A percentile compares a stretch with the other conserved stretches of the same genome.
Evolutionary conservation across 805 yeast genomes (phyloP).

Genomic region (Pichia ethanolica): DNA sequence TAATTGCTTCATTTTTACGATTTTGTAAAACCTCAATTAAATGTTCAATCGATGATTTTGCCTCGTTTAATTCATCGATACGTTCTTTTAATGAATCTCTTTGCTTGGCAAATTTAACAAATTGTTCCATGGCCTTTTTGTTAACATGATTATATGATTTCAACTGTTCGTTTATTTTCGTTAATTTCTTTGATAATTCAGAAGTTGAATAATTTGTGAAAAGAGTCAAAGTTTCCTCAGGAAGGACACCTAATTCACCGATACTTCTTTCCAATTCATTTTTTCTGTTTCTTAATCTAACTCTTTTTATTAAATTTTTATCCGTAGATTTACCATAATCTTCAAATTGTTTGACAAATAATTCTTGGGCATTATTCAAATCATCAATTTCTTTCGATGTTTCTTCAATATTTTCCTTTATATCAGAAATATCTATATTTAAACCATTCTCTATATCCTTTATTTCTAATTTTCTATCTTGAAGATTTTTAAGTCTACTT

Average conservation of each 20-base stretch:
- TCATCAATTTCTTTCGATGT: constrained; percentile 36
- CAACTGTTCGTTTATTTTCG: constrained; percentile 47
- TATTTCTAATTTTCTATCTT: constrained; percentile 16
- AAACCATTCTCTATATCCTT: constrained; percentile 29
- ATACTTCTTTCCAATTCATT: constrained; percentile 68
- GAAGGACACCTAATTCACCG: constrained; percentile 79
- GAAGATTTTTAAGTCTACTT: constrained; percentile 20
- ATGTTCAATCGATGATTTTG: constrained; percentile 65
- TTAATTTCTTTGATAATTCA: constrained; percentile 45
- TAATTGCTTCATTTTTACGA: constrained; percentile 79
- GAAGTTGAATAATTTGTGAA: constrained; percentile 40
- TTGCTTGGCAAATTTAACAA: constrained; percentile 62
- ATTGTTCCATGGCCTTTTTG: constrained; percentile 85
- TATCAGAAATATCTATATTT: constrained; percentile 27
- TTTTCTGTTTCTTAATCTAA: constrained; percentile 50
- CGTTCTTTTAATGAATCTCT: constrained; percentile 59
- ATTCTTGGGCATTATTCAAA: constrained; percentile 51
- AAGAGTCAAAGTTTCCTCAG: constrained; percentile 69
- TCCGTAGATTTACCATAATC: constrained; percentile 58
- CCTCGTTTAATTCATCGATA: constrained; percentile 58
- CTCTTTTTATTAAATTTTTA: constrained; percentile 52
- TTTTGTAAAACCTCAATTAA: constrained; percentile 62
- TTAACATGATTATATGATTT: constrained; percentile 70
- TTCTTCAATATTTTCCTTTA: constrained; percentile 27
- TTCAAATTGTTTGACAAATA: constrained; percentile 49